Evolutionary conservation across 1,139 yeast species (phyloP), one percentile per base, ranked within the genome.

Genomic region (Pichia terricola): DNA sequence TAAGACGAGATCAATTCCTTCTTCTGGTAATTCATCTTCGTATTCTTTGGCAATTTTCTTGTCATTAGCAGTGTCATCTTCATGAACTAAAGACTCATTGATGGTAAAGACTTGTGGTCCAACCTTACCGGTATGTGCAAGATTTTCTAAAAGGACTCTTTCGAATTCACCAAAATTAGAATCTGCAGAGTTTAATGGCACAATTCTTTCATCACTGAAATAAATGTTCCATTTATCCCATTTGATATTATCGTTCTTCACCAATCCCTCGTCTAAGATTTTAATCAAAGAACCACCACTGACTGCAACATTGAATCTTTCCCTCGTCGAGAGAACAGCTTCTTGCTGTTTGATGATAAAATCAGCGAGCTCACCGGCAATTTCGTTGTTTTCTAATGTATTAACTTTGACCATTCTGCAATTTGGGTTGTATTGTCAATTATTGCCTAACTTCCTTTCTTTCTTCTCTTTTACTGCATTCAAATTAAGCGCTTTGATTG

Each of bases 141-240:
- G 65, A 49, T 66, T 72, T 22, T 70, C 68, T 52, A 91, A 79
- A 39, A 91, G 73, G 53, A 84, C 81, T 43, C 89, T 67, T 62
- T 88, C 85, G 44, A 94, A 91, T 51, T 78, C 79, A 26, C 97
- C 97, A 59, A 81, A 91, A 63, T 91, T 91, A 43, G 95, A 83
- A 59, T 88, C 94, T 3, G 77, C 74, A 38, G 85, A 79, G 45
- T 75, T 81, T 57, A 88, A 85, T 40, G 96, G 94, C 40, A 91
- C 98, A 51, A 91, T 70, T 63, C 98, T 77, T 68, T 91, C 98
- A 64, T 91, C 98, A 26, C 96, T 96, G 68, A 91, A 89, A 64
- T 86, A 91, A 46, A 91, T 78, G 60, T 91, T 96, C 98, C 98
- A 91, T 60, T 81, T 83, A 45, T 78, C 82, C 97, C 97, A 91